These are phyloP conservation scores for Sarcodon sp. DNA, from an alignment of 768 basidiomycete genomes.

Conservation along the genomic window DNA sequence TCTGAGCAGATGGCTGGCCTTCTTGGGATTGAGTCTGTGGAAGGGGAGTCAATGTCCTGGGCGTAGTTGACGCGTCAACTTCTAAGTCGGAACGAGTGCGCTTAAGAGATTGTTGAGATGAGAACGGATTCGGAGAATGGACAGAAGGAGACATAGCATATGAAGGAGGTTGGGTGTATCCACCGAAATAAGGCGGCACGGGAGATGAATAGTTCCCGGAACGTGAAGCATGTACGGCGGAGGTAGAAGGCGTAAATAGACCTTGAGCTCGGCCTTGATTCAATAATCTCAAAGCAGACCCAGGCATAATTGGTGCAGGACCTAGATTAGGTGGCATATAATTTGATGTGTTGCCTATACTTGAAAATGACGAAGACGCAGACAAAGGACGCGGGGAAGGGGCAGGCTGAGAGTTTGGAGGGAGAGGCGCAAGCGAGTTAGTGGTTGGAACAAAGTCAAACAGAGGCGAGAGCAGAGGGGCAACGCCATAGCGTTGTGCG, in stretches of 20 bases:
- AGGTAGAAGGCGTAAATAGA: constrained; percentile 76
- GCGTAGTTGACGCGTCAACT: constrained; percentile 20
- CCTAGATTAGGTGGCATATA: constrained; percentile 31
- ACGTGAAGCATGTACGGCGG: constrained; percentile 34
- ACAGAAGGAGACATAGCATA: constrained; percentile 20
- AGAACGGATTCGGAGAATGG: constrained; percentile 21
- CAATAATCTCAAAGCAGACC: constrained; percentile 70
- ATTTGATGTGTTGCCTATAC: constrained; percentile 18
- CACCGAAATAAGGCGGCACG: constrained; percentile 28
- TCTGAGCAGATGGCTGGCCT: constrained; percentile 25
- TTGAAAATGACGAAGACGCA: constrained; percentile 55
- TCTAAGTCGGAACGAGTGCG: constrained; percentile 60
- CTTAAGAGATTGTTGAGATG: constrained; percentile 28
- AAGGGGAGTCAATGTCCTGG: constrained; percentile 2
- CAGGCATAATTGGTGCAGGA: constrained; percentile 79
- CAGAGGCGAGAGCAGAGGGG: constrained; percentile 74
- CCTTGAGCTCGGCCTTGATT: constrained; percentile 83
- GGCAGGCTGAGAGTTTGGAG: constrained; percentile 18
- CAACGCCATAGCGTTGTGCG: constrained; percentile 85
- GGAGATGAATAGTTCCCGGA: constrained; percentile 40
- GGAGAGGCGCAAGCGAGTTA: constrained; percentile 55
- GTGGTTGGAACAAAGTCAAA: constrained; percentile 87
- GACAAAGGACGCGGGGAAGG: constrained; percentile 54
- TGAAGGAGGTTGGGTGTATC: constrained; percentile 38
- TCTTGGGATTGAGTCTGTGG: constrained; percentile 12